These are phyloP conservation scores for Lyophyllum decastes DNA, from an alignment of 768 basidiomycete species.

Conservation along the genomic window DNA sequence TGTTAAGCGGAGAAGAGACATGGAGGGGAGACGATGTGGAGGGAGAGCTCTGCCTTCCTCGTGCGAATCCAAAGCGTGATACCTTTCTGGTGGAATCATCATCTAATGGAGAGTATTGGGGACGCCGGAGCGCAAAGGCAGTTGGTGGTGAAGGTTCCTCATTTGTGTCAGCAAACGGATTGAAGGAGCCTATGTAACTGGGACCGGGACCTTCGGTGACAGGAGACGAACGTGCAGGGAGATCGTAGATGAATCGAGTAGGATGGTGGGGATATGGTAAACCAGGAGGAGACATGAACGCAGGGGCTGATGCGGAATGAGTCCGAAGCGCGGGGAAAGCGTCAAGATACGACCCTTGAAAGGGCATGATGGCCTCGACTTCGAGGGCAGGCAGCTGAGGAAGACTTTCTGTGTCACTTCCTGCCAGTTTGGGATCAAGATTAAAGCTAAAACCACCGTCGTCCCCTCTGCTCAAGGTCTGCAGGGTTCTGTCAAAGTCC, in stretches of 20 bases:
- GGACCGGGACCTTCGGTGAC: slow-evolving; percentile 42
- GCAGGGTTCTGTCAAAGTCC: slow-evolving; percentile 83
- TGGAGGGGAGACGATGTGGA: slow-evolving; percentile 60
- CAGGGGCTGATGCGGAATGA: slow-evolving; percentile 27
- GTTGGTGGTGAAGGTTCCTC: slow-evolving; percentile 47
- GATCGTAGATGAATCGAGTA: slow-evolving; percentile 58
- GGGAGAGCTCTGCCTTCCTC: slow-evolving; percentile 64
- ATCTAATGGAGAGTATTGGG: slow-evolving; percentile 44
- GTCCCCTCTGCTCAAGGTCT: slow-evolving; percentile 66
- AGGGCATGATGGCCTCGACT: slow-evolving; percentile 52
- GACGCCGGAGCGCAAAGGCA: slow-evolving; percentile 30
- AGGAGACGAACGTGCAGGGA: slow-evolving; percentile 40
- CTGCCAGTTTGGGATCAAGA: slow-evolving; percentile 76
- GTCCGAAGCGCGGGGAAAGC: slow-evolving; percentile 66
- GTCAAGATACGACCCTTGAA: slow-evolving; percentile 67
- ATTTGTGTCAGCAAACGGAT: slow-evolving; percentile 70
- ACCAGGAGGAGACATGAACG: slow-evolving; percentile 54
- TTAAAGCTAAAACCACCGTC: slow-evolving; percentile 83
- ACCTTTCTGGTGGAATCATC: slow-evolving; percentile 67
- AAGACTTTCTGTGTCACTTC: slow-evolving; percentile 37
- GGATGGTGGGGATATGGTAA: slow-evolving; percentile 49
- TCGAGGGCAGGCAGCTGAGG: slow-evolving; percentile 54
- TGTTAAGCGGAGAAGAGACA: slow-evolving; percentile 54
- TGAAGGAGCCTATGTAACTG: slow-evolving; percentile 74
- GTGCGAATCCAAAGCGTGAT: slow-evolving; percentile 81